Evolutionary conservation across 768 basidiomycete species (phyloP), one percentile per base, ranked within the genome.

Genomic region (Agrocybe pediades): DNA sequence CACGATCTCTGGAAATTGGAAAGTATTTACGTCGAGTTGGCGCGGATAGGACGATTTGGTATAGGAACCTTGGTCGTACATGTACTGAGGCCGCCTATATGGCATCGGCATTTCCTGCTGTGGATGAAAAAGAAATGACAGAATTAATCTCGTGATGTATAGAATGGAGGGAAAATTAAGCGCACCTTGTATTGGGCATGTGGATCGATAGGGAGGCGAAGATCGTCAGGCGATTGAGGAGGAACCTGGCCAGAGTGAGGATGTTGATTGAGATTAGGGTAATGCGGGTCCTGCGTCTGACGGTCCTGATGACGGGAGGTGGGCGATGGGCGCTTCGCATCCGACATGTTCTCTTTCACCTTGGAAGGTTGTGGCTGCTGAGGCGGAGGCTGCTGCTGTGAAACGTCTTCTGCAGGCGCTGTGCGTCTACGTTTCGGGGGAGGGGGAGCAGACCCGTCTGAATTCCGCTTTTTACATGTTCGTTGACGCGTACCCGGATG

Each of bases 401-500:
- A 36, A n/a, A 15, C 13, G 33, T 5, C 13, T 3, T 36, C 13
- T 15, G 33, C 5, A 36, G 33, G 11, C 29, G 29, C 29, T 4
- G 72, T 74, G 54, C 79, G 75, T 65, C 78, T 83, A 64, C 82
- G 78, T 69, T 86, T 86, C 46, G 78, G 67, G 52, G 80, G 72
- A 53, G 82, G 77, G 15, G 77, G 65, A 49, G 68, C 72, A 57
- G 79, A 73, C 48, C 75, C 80, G 57, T 85, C 84, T 30, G 79
- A 72, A 29, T 82, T 79, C 54, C 88, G 78, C 77, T 90, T 92
- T 83, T 92, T 92, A 79, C 88, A 91, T 51, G 86, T 87, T 61
- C 90, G 80, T 67, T 90, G 87, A 57, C 90, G 82, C 53, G 89
- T 91, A 24, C 90, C 90, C 54, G 90, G 90, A 63, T 83, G 83